Evolutionary conservation across 441 rosid species (phyloP).

Genomic region (Euphorbia celastroides): DNA sequence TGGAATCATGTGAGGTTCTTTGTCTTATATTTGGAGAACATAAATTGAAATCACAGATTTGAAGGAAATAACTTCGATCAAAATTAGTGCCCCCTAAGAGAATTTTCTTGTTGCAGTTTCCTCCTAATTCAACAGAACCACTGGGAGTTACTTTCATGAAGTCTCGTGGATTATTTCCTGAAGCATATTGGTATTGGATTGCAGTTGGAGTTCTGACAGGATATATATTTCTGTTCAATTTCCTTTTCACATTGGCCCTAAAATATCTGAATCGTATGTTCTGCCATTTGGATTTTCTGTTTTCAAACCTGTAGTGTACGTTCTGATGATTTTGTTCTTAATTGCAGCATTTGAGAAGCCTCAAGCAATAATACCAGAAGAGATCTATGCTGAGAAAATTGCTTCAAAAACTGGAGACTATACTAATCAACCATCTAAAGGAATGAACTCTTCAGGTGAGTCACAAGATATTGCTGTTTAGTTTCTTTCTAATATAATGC

Average conservation of each 20-base stretch:
- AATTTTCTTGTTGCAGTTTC: slow-evolving; percentile 40
- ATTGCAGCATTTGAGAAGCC: slow-evolving; percentile 56
- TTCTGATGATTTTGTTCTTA: slow-evolving; percentile 20
- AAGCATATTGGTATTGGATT: slow-evolving; percentile 85
- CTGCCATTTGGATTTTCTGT: neutral
- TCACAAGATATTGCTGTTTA: neutral
- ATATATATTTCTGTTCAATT: slow-evolving; percentile 51
- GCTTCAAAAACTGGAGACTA: slow-evolving; percentile 27
- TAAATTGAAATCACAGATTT: too few species aligned
- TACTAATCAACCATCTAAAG: slow-evolving; percentile 27
- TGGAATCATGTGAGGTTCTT: slow-evolving; percentile 50
- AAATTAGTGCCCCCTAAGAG: too few species aligned
- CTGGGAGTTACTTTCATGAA: slow-evolving; percentile 62
- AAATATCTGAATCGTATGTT: slow-evolving; percentile 62
- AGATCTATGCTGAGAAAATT: slow-evolving; percentile 35
- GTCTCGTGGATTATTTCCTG: slow-evolving; percentile 56
- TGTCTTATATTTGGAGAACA: too few species aligned
- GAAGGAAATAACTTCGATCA: too few species aligned
- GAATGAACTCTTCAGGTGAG: slow-evolving; percentile 23
- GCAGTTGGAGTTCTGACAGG: slow-evolving; percentile 64
- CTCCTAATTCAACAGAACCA: slow-evolving; percentile 47
- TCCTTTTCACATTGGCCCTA: slow-evolving; percentile 58
- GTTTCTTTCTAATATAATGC: too few species aligned
- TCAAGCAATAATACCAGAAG: slow-evolving; percentile 48
- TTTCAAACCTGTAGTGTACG: slow-evolving; percentile 5